phyloP scores from a whole-genome alignment of 306 rosid genomes.

The Quercus agrifolia region DNA sequence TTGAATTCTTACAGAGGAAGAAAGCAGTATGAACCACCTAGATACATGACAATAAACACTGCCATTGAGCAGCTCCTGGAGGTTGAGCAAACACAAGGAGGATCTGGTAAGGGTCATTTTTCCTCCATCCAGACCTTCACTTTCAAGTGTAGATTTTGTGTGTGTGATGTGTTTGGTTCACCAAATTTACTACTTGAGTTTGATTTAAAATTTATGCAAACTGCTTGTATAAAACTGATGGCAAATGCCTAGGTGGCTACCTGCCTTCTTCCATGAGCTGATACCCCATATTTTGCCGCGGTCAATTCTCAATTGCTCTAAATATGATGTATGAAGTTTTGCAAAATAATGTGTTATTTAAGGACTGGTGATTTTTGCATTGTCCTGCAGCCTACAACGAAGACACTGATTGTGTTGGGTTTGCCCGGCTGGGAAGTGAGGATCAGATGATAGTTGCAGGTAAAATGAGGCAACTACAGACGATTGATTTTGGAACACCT shows the following conservation, averaged over 20 bases:
- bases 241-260: neutral
- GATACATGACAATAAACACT: constrained; percentile 78
- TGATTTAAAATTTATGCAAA: neutral
- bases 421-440: constrained; percentile 88
- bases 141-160: neutral
- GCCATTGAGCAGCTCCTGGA: constrained; percentile 92
- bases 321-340: neutral
- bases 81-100: constrained; percentile 58
- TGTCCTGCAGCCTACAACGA: constrained; percentile 59
- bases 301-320: neutral
- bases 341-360: neutral
- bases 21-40: constrained; percentile 83
- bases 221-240: neutral
- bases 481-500: constrained; percentile 76
- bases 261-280: neutral
- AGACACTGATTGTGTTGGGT: constrained; percentile 78
- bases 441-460: constrained; percentile 78
- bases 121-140: neutral
- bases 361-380: neutral
- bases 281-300: neutral
- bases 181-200: neutral
- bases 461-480: constrained; percentile 65
- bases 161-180: constrained; percentile 3
- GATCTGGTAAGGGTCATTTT: constrained; percentile 45
- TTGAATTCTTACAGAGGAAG: constrained; percentile 55